These are phyloP conservation scores for Epichloe glyceriae DNA, from an alignment of 2,329 filamentous ascomycete genomes.

Conservation along the genomic window DNA sequence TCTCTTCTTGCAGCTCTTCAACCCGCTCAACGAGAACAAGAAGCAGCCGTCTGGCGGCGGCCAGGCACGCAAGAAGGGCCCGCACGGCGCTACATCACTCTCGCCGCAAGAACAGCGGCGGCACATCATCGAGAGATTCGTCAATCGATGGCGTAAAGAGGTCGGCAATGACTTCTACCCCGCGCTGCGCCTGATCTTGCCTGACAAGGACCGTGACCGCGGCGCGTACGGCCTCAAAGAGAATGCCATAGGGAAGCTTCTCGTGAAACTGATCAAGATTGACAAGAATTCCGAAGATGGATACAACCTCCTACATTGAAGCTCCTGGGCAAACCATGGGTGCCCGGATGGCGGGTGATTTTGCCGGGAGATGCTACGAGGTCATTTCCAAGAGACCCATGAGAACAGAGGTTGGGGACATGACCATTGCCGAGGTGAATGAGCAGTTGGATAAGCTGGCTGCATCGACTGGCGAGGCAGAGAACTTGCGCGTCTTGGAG, in stretches of 20 bases:
- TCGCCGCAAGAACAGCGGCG: constrained; percentile 67
- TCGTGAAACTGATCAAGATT: constrained; percentile 90
- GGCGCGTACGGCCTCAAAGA: constrained; percentile 93
- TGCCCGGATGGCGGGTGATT: constrained; percentile 69
- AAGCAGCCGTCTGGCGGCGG: constrained; percentile 52
- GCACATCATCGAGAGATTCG: constrained; percentile 74
- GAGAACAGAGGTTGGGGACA: constrained; percentile 56
- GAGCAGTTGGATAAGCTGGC: constrained; percentile 68
- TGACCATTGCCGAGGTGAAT: constrained; percentile 87
- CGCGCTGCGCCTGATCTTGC: constrained; percentile 78
- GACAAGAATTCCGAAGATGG: constrained; percentile 83
- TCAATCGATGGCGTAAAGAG: constrained; percentile 72
- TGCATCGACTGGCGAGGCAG: constrained; percentile 62
- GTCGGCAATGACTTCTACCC: constrained; percentile 91
- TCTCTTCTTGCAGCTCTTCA: constrained; percentile 66
- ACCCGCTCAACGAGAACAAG: constrained; percentile 65
- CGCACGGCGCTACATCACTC: constrained; percentile 42
- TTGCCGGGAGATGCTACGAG: constrained; percentile 79
- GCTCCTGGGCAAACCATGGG: constrained; percentile 54
- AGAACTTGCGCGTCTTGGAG: constrained; percentile 69
- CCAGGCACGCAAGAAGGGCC: constrained; percentile 43
- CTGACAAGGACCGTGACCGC: constrained; percentile 83
- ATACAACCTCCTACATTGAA: constrained; percentile 80
- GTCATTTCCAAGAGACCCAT: constrained; percentile 75
- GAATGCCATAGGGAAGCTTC: constrained; percentile 72